These are phyloP conservation scores for Neoascochyta sp. DNA, from an alignment of 2,329 filamentous ascomycete species.

Conservation along the genomic window DNA sequence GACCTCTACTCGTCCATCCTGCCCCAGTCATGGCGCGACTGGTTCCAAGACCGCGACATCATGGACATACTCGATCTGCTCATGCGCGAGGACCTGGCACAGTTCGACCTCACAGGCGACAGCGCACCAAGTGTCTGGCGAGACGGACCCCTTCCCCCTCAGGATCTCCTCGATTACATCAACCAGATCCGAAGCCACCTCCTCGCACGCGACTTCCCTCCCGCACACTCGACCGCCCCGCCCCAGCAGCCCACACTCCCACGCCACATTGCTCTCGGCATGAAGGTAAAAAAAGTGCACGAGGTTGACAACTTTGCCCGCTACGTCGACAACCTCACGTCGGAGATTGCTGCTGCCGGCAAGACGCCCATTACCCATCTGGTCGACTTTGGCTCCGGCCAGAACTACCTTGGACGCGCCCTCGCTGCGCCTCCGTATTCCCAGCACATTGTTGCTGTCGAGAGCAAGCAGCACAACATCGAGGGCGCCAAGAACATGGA, in stretches of 20 bases:
- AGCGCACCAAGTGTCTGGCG: conserved; percentile 38
- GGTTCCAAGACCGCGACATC: conserved; percentile 67
- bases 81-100: conserved; percentile 68
- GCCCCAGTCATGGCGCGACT: conserved; percentile 75
- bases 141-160: conserved; percentile 44
- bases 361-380: conserved; percentile 68
- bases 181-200: conserved; percentile 65
- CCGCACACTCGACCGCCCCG: conserved; percentile 17
- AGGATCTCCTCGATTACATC: conserved; percentile 68
- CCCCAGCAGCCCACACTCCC: conserved; percentile 57
- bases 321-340: conserved; percentile 69
- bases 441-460: conserved; percentile 82
- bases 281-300: conserved; percentile 94
- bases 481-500: conserved; percentile 80
- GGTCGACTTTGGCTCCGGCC: conserved; percentile 92
- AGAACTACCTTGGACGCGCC: conserved; percentile 90
- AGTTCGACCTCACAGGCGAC: conserved; percentile 17
- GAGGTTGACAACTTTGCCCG: conserved; percentile 89
- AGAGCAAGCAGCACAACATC: conserved; percentile 83
- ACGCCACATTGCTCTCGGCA: conserved; percentile 73
- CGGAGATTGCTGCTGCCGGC: conserved; percentile 43
- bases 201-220: conserved; percentile 59
- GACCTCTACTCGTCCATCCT: conserved; percentile 76
- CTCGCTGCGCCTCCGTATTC: conserved; percentile 84
- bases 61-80: conserved; percentile 77